Percentiles rank a stretch among this genome's conserved stretches.
Conservation (phyloP, 2,329 filamentous ascomycete genomes). For the Scopulariopsis brevicaulis region DNA sequence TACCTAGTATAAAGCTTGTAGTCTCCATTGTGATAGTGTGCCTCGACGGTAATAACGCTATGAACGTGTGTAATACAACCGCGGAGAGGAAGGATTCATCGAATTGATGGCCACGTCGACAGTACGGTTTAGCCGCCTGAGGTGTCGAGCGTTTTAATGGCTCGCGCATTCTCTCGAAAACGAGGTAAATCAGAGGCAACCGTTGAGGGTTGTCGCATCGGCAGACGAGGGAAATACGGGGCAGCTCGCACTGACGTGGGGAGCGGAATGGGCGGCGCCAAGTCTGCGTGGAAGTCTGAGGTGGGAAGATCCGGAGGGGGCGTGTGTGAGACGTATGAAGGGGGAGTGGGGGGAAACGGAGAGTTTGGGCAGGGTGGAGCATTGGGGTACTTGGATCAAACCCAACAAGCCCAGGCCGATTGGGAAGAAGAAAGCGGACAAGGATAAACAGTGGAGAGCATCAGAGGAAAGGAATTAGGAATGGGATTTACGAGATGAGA, state of each 20-base stretch:
- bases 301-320: constrained; percentile 3
- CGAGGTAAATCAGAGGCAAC: background rate
- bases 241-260: background rate
- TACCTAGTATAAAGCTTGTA: background rate
- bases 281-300: constrained; percentile 2
- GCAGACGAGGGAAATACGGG: background rate
- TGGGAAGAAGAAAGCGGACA: background rate
- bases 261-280: background rate
- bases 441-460: background rate
- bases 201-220: background rate
- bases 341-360: background rate
- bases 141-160: background rate
- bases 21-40: background rate
- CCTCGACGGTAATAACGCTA: background rate
- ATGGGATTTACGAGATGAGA: background rate
- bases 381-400: background rate
- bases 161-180: constrained; percentile 2
- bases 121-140: background rate
- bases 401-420: background rate
- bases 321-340: background rate
- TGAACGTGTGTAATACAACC: background rate
- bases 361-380: background rate
- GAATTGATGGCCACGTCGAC: background rate
- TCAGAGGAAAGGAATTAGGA: background rate
- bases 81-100: background rate